A percentile compares a stretch with the other conserved stretches of the same genome.
Conservation (phyloP, 2,329 filamentous ascomycete species). For the Curvularia eragrostidis region DNA sequence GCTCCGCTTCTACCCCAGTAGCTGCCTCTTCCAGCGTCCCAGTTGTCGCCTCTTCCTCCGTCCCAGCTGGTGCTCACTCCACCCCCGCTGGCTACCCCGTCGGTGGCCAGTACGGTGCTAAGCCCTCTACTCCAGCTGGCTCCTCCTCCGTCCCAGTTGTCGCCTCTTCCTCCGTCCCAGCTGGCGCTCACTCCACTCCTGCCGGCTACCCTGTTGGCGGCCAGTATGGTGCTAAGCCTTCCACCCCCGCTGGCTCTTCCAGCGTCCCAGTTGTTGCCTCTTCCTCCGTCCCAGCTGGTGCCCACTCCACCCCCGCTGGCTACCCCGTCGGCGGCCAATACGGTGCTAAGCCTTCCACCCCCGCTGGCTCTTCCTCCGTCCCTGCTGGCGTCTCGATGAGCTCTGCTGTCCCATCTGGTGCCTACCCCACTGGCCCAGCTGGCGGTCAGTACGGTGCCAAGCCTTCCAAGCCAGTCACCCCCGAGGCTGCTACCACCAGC, state of each 20-base stretch:
- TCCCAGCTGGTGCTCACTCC: too few relatives aligned
- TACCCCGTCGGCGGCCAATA: constrained; percentile 17
- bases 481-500: constrained; percentile 9
- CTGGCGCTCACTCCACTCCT: too few relatives aligned
- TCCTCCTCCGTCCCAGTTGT: background rate
- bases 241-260: constrained; percentile 4
- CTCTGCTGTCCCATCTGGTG: constrained; percentile 7
- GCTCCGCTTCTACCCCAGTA: constrained; percentile 15
- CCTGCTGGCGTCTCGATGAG: constrained; percentile 8
- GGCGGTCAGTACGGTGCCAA: constrained; percentile 5
- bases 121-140: constrained; percentile 4
- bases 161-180: too few relatives aligned
- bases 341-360: constrained; percentile 5
- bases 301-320: constrained; percentile 16
- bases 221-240: too few relatives aligned
- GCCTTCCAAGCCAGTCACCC: constrained; percentile 5
- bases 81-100: constrained; percentile 18
- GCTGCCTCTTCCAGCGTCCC: background rate
- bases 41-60: too few relatives aligned
- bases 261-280: constrained; percentile 8
- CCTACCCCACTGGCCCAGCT: constrained; percentile 10
- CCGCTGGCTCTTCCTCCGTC: constrained; percentile 2
- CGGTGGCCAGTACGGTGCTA: too few relatives aligned
- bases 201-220: too few relatives aligned
- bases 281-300: constrained; percentile 7